Percentiles rank a stretch among this genome's conserved stretches.
Conservation (phyloP, 441 rosid genomes). For the Populus hybrid region DNA sequence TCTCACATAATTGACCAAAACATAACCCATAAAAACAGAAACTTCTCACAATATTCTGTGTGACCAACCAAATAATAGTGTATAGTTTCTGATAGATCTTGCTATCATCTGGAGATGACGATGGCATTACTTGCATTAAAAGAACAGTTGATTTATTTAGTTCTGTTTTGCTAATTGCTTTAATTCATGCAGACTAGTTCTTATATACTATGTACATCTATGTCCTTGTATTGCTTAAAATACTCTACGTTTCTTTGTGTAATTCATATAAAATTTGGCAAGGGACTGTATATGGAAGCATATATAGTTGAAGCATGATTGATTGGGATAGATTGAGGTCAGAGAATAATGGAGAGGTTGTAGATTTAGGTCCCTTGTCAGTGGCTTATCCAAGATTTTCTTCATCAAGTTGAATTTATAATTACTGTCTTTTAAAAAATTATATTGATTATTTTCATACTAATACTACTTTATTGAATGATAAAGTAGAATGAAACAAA, state of each 20-base stretch:
- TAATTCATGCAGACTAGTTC: background rate
- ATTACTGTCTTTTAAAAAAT: too few species aligned
- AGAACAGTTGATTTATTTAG: background rate
- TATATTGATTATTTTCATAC: background rate
- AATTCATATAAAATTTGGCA: background rate
- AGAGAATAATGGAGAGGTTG: background rate
- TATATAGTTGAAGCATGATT: background rate
- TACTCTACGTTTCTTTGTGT: background rate
- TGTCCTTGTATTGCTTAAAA: background rate
- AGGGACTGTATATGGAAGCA: background rate
- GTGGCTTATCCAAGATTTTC: background rate
- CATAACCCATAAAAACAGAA: background rate
- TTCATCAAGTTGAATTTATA: background rate
- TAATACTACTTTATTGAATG: too few species aligned
- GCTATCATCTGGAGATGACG: background rate
- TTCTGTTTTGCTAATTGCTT: background rate
- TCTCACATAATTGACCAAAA: constrained; percentile 5
- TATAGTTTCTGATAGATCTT: background rate
- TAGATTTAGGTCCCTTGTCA: background rate
- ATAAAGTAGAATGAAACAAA: background rate
- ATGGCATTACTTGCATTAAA: background rate
- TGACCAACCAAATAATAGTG: background rate
- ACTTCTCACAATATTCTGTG: background rate
- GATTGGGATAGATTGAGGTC: background rate
- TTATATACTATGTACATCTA: background rate